A percentile compares a stretch with the other conserved stretches of the same genome.
These are phyloP conservation scores for Lippia alba DNA, from an alignment of 305 asterid genomes.

Conservation along the genomic window DNA sequence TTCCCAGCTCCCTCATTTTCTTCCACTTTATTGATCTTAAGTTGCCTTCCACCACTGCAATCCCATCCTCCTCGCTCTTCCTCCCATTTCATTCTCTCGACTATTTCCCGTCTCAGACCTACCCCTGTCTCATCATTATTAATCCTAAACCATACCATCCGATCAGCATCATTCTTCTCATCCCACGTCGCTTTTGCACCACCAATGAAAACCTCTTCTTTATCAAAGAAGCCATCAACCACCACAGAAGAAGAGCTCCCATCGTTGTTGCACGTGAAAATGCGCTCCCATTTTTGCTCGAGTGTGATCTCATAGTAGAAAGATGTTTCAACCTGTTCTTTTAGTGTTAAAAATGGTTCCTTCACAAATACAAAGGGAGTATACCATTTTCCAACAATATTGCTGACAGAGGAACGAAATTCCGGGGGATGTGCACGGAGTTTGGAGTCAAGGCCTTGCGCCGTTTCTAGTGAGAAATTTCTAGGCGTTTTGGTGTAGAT, in stretches of 20 bases:
- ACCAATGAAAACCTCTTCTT: slow-evolving; percentile 43
- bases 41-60: slow-evolving; percentile 36
- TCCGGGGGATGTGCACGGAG: slow-evolving; percentile 55
- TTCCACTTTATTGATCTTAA: slow-evolving; percentile 45
- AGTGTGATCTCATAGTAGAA: slow-evolving; percentile 60
- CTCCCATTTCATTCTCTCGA: slow-evolving; percentile 74
- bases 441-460: slow-evolving; percentile 51
- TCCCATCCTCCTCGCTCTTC: slow-evolving; percentile 52
- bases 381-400: slow-evolving; percentile 70
- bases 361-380: slow-evolving; percentile 63
- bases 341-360: slow-evolving; percentile 42
- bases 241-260: slow-evolving; percentile 28
- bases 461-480: slow-evolving; percentile 43
- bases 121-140: slow-evolving; percentile 36
- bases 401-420: slow-evolving; percentile 35
- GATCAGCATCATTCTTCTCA: slow-evolving; percentile 34
- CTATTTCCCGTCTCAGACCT: slow-evolving; percentile 61
- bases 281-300: slow-evolving; percentile 68
- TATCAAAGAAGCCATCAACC: slow-evolving; percentile 49
- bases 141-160: slow-evolving; percentile 52
- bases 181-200: slow-evolving; percentile 53
- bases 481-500: slow-evolving; percentile 46
- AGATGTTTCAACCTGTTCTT: slow-evolving; percentile 52
- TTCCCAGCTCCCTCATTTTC: slow-evolving; percentile 30
- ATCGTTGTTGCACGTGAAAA: slow-evolving; percentile 41